Evolutionary conservation across 163 green algal species (phyloP), one percentile per base, ranked within the genome.

Genomic region (Picocystis sp.): DNA sequence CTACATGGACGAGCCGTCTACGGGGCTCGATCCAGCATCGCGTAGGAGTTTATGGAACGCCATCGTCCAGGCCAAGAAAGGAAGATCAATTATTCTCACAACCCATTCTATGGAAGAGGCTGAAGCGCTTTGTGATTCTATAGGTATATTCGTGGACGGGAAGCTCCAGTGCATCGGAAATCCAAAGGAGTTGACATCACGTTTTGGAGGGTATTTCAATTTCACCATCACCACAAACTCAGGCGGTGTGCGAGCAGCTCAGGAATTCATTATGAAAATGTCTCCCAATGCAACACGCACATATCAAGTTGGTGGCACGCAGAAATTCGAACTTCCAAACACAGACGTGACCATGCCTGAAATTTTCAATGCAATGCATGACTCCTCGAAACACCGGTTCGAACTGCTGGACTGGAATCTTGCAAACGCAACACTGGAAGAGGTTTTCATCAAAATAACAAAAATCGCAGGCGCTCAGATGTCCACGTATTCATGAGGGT

Each of bases 61-160:
- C 29, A 79, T 95, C 1, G 81, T 81, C 56, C 15, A 17, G 8
- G 70, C 71, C 50, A 95, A 95, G 74, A 25, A 60, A 19, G 70
- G 74, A 33, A 61, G 77, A 5, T 78, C 72, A 11, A 56, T 75
- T 17, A 61, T 75, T n/a, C 51, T 75, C 29, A 75, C 66, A 11
- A 75, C 53, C 23, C 45, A 57, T 43, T 61, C 45, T 11, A 61
- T 57, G 19, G 29, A 59, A 15, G 53, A 59, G 53, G 53, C 53
- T 5, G 53, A 66, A 25, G 54, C 45, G 58, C 60, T 72, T 23
- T 61, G 52, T 13, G 83, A 94, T 72, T 71, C 84, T 8, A 68
- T 97, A 49, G 88, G 86, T 62, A 96, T 97, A 60, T 94, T 97
- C 67, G 83, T 96, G 22, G 75, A 90, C 65, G 88, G 88, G 10